These are phyloP conservation scores for Passiflora organensis DNA, from an alignment of 345 rosid genomes.

Conservation along the genomic window DNA sequence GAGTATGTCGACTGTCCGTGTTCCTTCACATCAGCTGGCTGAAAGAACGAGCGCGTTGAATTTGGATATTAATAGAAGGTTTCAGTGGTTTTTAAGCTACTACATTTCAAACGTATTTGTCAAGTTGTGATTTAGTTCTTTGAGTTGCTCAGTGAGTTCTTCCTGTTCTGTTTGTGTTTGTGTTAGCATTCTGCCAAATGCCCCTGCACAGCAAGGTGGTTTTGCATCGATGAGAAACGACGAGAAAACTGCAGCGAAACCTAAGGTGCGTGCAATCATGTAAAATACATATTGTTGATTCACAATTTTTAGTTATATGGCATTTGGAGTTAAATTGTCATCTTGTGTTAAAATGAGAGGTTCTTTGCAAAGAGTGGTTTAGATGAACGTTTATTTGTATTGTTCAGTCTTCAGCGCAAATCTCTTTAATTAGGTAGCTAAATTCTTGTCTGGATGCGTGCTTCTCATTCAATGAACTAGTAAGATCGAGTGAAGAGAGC, in stretches of 20 bases:
- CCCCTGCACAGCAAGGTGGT: slow-evolving; percentile 25
- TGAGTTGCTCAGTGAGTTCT: slow-evolving; percentile 1
- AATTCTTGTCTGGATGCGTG: not conserved
- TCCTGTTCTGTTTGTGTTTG: not conserved
- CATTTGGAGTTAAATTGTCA: too few species aligned
- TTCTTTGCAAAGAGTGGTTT: too few species aligned
- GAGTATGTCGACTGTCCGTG: slow-evolving; percentile 50
- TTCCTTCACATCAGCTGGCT: slow-evolving; percentile 35
- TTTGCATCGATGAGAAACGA: slow-evolving; percentile 32
- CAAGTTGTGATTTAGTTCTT: not conserved
- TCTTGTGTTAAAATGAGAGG: too few species aligned
- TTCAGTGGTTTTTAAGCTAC: not conserved
- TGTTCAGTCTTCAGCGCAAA: too few species aligned
- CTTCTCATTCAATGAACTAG: not conserved
- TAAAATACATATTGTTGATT: too few species aligned
- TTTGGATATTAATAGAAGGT: slow-evolving; percentile 48
- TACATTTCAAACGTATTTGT: not conserved
- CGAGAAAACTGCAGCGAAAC: slow-evolving; percentile 44
- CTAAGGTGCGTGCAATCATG: slow-evolving; percentile 48
- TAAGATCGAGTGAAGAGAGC: not conserved
- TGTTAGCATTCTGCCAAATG: slow-evolving; percentile 44
- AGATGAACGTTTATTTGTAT: too few species aligned
- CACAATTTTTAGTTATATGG: too few species aligned
- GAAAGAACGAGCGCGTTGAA: slow-evolving; percentile 39
- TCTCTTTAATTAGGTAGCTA: too few species aligned